Percentiles rank a stretch among this genome's conserved stretches.
Conservation (phyloP, 2,329 filamentous ascomycete genomes). For the Alternaria atra region DNA sequence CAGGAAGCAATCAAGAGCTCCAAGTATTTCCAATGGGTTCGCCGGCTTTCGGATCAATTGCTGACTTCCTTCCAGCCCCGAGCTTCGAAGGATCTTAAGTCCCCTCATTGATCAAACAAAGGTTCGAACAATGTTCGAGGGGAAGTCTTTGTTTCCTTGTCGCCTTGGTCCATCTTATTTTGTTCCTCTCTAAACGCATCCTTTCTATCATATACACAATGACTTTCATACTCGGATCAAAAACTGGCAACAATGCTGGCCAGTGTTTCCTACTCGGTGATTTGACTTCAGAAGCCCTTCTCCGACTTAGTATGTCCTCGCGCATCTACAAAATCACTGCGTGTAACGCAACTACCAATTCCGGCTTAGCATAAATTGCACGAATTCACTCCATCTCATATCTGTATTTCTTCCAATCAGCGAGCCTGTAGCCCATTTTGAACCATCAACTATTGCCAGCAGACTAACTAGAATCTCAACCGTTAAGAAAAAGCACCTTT, state of each 20-base stretch:
- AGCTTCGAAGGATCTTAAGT: not conserved
- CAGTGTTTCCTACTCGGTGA: not conserved
- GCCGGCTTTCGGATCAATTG: not conserved
- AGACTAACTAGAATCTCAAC: not conserved
- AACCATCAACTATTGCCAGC: not conserved
- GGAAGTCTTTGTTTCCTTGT: constrained; percentile 8
- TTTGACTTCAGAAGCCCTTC: not conserved
- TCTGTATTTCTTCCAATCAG: not conserved
- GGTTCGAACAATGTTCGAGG: not conserved
- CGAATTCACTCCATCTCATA: not conserved
- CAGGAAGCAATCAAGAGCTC: not conserved
- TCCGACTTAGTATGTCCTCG: not conserved
- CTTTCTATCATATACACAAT: not conserved
- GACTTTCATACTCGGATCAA: not conserved
- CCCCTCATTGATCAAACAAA: not conserved
- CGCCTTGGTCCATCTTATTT: not conserved
- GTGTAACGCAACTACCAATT: not conserved
- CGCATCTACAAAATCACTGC: not conserved
- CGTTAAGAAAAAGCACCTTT: not conserved
- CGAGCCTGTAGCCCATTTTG: not conserved
- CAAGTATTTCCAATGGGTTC: not conserved
- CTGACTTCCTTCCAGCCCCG: not conserved
- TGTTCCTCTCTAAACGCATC: not conserved
- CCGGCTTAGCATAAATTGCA: not conserved
- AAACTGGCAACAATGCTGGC: not conserved